phyloP scores from a whole-genome alignment of 495 filamentous ascomycete species.

The Aeminium ludgeri region DNA sequence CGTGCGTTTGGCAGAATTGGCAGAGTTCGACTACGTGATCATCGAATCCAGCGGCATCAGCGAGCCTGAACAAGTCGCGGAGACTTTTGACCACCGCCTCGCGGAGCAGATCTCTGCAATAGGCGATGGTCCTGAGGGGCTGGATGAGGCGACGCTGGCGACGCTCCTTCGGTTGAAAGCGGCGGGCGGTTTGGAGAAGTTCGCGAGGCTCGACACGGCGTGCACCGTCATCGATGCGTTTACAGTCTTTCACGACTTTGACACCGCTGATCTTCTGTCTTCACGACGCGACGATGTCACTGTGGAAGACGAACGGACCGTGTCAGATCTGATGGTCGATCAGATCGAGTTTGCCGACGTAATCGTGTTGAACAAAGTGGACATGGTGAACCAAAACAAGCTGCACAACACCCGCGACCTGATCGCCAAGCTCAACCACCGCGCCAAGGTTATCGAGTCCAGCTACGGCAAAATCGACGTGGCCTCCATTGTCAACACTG shows the following conservation, averaged over 20 bases:
- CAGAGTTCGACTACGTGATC: conserved; percentile 38
- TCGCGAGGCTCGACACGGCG: conserved; percentile 41
- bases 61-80: conserved; percentile 46
- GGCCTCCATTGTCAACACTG: conserved; percentile 34
- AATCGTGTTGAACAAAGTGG: conserved; percentile 39
- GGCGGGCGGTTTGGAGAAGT: conserved; percentile 35
- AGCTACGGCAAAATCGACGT: conserved; percentile 33
- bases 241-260: conserved; percentile 39
- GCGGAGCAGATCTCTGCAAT: not conserved
- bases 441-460: conserved; percentile 33
- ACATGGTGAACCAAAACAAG: conserved; percentile 27
- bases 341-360: conserved; percentile 49
- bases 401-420: conserved; percentile 28
- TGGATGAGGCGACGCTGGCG: conserved; percentile 24
- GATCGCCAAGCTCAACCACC: conserved; percentile 33
- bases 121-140: not conserved
- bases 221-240: conserved; percentile 44
- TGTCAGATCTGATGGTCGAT: conserved; percentile 44
- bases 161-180: conserved; percentile 28
- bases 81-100: conserved; percentile 42
- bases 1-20: conserved; percentile 31
- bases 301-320: conserved; percentile 41
- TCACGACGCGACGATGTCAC: conserved; percentile 31
- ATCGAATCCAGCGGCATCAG: conserved; percentile 46
- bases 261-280: conserved; percentile 39